These are phyloP conservation scores for Globisporangium perplexum DNA, from an alignment of 352 stramenopile genomes.

Conservation along the genomic window DNA sequence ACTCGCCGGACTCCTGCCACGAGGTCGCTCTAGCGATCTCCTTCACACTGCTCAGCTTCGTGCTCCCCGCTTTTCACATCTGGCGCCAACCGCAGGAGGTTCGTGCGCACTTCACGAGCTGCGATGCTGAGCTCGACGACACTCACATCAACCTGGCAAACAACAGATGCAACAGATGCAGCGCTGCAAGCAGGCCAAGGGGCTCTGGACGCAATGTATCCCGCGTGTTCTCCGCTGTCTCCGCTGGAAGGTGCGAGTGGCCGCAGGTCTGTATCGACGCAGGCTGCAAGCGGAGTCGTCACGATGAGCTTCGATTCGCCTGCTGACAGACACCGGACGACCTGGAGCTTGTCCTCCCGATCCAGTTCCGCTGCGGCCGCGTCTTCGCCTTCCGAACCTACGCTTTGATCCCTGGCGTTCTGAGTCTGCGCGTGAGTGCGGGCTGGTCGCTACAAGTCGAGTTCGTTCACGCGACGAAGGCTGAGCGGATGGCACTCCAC, in stretches of 20 bases:
- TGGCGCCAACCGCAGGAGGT: constrained; percentile 2
- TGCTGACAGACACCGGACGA: neutral
- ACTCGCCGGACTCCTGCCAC: constrained; percentile 13
- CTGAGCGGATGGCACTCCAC: constrained; percentile 1
- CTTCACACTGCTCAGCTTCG: constrained; percentile 15
- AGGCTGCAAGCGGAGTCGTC: too few species aligned
- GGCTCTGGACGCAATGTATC: constrained; percentile 19
- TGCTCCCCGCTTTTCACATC: constrained; percentile 12
- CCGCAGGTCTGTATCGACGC: neutral
- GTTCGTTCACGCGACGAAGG: constrained; percentile 16
- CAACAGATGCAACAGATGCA: constrained; percentile 16
- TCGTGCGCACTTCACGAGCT: neutral
- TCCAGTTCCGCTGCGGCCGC: constrained; percentile 25
- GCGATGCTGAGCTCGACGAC: neutral
- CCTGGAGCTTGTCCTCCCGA: constrained; percentile 19
- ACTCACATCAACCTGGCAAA: too few species aligned
- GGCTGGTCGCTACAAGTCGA: constrained; percentile 23
- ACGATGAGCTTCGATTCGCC: neutral
- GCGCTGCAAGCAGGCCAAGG: constrained; percentile 19
- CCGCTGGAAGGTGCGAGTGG: constrained; percentile 20
- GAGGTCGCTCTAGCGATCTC: constrained; percentile 5
- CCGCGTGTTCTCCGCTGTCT: constrained; percentile 14
- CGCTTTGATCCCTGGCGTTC: constrained; percentile 20
- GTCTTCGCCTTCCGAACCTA: constrained; percentile 32
- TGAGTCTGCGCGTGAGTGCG: constrained; percentile 19